Percentiles rank a stretch among this genome's conserved stretches.
Evolutionary conservation across 2,329 filamentous ascomycete species (phyloP).

Genomic region (Hymenoscyphus occultus): DNA sequence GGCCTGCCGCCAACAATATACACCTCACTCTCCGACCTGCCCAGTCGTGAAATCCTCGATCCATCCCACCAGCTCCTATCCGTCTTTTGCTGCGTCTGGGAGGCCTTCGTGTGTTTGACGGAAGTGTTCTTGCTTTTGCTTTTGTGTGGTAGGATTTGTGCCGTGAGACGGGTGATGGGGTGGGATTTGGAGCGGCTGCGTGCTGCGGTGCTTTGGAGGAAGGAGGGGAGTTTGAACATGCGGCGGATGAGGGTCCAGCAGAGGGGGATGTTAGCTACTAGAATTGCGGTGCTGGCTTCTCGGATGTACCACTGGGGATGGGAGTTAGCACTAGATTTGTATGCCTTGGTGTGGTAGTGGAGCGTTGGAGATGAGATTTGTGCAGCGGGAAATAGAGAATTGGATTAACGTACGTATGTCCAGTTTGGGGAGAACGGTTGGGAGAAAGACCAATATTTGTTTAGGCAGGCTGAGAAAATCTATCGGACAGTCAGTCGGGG

Average conservation of each 20-base stretch:
- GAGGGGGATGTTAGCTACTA: constrained; percentile 52
- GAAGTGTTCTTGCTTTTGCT: neutral
- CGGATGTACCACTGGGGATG: constrained; percentile 47
- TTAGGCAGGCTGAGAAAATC: constrained; percentile 51
- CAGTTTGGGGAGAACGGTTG: constrained; percentile 36
- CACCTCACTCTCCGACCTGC: constrained; percentile 26
- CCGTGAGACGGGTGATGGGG: constrained; percentile 8
- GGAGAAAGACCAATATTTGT: constrained; percentile 45
- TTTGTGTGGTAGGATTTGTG: neutral
- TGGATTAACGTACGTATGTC: constrained; percentile 27
- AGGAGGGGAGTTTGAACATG: constrained; percentile 36
- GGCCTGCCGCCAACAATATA: constrained; percentile 18
- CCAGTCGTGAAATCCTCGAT: constrained; percentile 9
- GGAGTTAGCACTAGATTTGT: neutral
- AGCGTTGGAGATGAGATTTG: no score
- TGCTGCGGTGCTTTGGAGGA: constrained; percentile 16
- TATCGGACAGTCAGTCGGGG: constrained; percentile 23
- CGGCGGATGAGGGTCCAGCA: constrained; percentile 51
- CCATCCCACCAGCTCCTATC: constrained; percentile 27
- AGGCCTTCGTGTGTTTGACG: neutral
- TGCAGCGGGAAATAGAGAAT: neutral
- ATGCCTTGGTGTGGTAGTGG: neutral
- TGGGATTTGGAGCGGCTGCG: constrained; percentile 17
- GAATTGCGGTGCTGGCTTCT: constrained; percentile 51
- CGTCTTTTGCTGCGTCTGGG: neutral